phyloP scores from a whole-genome alignment of 2,329 filamentous ascomycete genomes.

The Ophiobolus disseminans region DNA sequence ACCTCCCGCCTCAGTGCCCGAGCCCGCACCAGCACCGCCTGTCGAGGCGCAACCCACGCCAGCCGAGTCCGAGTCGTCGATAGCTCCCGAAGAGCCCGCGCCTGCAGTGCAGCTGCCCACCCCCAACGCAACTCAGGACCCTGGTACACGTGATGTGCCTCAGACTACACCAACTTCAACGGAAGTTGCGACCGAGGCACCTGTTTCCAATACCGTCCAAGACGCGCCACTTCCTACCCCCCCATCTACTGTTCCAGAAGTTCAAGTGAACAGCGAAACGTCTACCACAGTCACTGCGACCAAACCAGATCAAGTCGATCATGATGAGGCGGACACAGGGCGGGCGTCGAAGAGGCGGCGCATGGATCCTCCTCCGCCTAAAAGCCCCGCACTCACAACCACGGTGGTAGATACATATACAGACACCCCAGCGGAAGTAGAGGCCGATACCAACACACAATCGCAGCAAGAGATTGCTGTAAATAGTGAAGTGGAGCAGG shows the following conservation, averaged over 20 bases:
- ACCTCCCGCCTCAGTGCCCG: conserved; percentile 12
- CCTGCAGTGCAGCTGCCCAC: conserved; percentile 30
- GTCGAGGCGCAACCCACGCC: conserved; percentile 19
- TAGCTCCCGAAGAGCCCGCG: conserved; percentile 15
- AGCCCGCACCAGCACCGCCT: conserved; percentile 15
- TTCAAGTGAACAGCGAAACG: too few species aligned
- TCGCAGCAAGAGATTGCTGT: background rate
- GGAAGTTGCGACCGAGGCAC: background rate
- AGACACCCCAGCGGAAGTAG: background rate
- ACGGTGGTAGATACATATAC: background rate
- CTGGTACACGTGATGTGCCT: conserved; percentile 7
- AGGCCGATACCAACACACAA: background rate
- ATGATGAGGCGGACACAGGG: conserved; percentile 14
- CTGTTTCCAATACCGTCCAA: background rate
- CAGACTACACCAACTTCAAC: conserved; percentile 3
- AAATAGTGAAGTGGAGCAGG: background rate
- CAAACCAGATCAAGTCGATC: conserved; percentile 1
- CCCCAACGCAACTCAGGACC: conserved; percentile 33
- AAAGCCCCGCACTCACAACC: background rate
- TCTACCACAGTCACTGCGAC: background rate
- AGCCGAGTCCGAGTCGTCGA: conserved; percentile 10
- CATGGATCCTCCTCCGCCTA: conserved; percentile 16
- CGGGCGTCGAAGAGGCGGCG: conserved; percentile 33
- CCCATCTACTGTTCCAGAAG: too few species aligned
- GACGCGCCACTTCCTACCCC: too few species aligned